Evolutionary conservation across 2,329 filamentous ascomycete species (phyloP).

Genomic region (Colletotrichum higginsianum): DNA sequence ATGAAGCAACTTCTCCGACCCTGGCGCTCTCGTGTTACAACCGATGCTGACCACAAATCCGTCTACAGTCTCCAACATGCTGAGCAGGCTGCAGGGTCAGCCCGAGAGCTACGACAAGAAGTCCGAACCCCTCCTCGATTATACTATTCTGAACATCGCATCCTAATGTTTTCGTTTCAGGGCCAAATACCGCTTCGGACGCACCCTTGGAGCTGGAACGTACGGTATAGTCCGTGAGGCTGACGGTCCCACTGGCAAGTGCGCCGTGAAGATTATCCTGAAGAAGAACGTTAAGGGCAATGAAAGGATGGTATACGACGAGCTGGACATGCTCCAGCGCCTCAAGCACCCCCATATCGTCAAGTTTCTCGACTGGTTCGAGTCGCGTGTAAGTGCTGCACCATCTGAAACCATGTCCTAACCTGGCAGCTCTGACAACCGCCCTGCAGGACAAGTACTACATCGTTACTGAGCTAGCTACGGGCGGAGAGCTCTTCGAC

Average conservation of each 20-base stretch:
- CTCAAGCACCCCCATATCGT: slow-evolving; percentile 97
- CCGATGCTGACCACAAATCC: slow-evolving; percentile 46
- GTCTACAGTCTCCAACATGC: slow-evolving; percentile 83
- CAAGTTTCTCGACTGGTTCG: slow-evolving; percentile 98
- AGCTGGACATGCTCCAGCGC: slow-evolving; percentile 92
- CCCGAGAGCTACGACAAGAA: slow-evolving; percentile 99
- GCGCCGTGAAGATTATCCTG: slow-evolving; percentile 98
- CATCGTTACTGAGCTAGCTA: slow-evolving; percentile 96
- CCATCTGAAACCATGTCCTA: slow-evolving; percentile 1
- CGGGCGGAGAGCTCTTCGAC: slow-evolving; percentile 96
- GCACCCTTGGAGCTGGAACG: slow-evolving; percentile 94
- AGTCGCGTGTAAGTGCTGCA: slow-evolving; percentile 81
- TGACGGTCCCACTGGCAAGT: slow-evolving; percentile 85
- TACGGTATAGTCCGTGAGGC: slow-evolving; percentile 99
- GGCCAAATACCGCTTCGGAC: slow-evolving; percentile 90
- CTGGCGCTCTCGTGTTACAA: not conserved
- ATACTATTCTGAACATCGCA: slow-evolving; percentile 32
- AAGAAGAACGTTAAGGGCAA: slow-evolving; percentile 99
- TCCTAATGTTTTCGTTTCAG: slow-evolving; percentile 59
- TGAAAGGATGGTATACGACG: slow-evolving; percentile 98
- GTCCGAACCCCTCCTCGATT: slow-evolving; percentile 63
- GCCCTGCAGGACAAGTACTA: slow-evolving; percentile 93
- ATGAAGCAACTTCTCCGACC: not conserved
- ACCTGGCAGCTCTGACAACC: slow-evolving; percentile 21
- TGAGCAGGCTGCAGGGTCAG: slow-evolving; percentile 96